These are phyloP conservation scores for Wakefieldia striispora DNA, from an alignment of 768 basidiomycete genomes.

Conservation along the genomic window DNA sequence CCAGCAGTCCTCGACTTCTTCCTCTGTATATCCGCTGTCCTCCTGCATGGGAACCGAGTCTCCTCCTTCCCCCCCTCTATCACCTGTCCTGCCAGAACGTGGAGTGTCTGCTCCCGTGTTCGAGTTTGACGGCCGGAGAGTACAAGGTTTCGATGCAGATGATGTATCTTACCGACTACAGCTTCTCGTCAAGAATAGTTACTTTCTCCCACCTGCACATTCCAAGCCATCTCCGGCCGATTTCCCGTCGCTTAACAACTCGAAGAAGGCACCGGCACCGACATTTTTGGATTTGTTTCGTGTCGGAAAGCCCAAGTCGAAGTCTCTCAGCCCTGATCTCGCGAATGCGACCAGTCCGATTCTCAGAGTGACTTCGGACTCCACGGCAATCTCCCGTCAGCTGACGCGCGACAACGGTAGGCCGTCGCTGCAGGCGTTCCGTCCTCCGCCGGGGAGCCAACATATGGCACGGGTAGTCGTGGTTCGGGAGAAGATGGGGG, in stretches of 20 bases:
- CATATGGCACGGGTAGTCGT: slow-evolving; percentile 70
- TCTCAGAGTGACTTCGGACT: slow-evolving; percentile 65
- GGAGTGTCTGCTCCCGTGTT: slow-evolving; percentile 47
- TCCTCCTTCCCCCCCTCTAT: slow-evolving; percentile 62
- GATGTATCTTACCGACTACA: slow-evolving; percentile 84
- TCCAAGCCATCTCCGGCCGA: slow-evolving; percentile 73
- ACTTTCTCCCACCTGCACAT: slow-evolving; percentile 87
- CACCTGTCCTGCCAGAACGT: slow-evolving; percentile 43
- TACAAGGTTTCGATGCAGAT: slow-evolving; percentile 60
- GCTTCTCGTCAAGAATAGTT: slow-evolving; percentile 82
- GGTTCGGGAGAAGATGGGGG: slow-evolving; percentile 77
- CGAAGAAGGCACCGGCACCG: slow-evolving; percentile 47
- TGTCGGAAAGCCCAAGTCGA: slow-evolving; percentile 64
- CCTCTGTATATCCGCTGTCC: slow-evolving; percentile 76
- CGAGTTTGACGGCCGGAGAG: slow-evolving; percentile 47
- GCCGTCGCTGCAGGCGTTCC: slow-evolving; percentile 38
- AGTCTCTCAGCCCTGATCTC: slow-evolving; percentile 49
- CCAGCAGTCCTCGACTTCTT: slow-evolving; percentile 64
- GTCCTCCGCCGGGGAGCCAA: slow-evolving; percentile 30
- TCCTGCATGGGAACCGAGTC: slow-evolving; percentile 67
- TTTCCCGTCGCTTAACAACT: slow-evolving; percentile 39
- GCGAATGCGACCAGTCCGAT: slow-evolving; percentile 43
- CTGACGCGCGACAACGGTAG: slow-evolving; percentile 37
- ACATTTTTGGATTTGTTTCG: slow-evolving; percentile 71
- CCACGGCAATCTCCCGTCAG: slow-evolving; percentile 48